Evolutionary conservation across 176 grass and related monocot genomes (phyloP).

Genomic region (Luzula sylvatica): DNA sequence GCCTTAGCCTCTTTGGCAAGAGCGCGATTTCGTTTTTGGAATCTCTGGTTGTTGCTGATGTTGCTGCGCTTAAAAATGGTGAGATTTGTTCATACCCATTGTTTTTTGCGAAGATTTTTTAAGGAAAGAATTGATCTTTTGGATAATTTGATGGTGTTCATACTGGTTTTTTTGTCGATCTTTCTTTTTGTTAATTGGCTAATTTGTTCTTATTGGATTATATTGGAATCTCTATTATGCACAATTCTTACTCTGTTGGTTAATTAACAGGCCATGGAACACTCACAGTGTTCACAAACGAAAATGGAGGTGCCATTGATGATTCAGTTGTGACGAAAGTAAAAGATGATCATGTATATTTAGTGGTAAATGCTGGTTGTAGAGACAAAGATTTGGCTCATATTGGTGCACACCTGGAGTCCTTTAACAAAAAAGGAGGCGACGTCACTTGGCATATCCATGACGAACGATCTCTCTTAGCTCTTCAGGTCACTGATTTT

Average conservation of each 20-base stretch:
- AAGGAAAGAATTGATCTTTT: conserved; percentile 2
- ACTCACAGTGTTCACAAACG: conserved; percentile 86
- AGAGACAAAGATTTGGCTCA: conserved; percentile 90
- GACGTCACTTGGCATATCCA: conserved; percentile 85
- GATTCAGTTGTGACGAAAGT: conserved; percentile 78
- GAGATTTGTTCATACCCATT: not conserved
- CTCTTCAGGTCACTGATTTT: conserved; percentile 49
- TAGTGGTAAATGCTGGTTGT: conserved; percentile 95
- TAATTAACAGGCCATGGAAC: conserved; percentile 37
- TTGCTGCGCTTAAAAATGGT: conserved; percentile 48
- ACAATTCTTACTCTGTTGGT: not conserved
- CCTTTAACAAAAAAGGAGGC: conserved; percentile 63
- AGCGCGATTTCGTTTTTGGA: conserved; percentile 66
- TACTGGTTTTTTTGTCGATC: not conserved
- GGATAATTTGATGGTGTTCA: conserved; percentile 8
- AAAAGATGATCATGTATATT: conserved; percentile 67
- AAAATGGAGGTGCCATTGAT: conserved; percentile 74
- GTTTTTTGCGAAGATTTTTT: not conserved
- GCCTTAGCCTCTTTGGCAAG: conserved; percentile 56
- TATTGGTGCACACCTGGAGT: conserved; percentile 78
- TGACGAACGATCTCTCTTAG: conserved; percentile 84
- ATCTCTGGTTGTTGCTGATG: conserved; percentile 79
- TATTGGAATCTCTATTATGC: not conserved
- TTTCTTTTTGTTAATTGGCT: not conserved
- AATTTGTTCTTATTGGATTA: not conserved